Base-by-base conservation (phyloP, 495 filamentous ascomycete genomes). In the Chaetomidium leptoderma region DNA sequence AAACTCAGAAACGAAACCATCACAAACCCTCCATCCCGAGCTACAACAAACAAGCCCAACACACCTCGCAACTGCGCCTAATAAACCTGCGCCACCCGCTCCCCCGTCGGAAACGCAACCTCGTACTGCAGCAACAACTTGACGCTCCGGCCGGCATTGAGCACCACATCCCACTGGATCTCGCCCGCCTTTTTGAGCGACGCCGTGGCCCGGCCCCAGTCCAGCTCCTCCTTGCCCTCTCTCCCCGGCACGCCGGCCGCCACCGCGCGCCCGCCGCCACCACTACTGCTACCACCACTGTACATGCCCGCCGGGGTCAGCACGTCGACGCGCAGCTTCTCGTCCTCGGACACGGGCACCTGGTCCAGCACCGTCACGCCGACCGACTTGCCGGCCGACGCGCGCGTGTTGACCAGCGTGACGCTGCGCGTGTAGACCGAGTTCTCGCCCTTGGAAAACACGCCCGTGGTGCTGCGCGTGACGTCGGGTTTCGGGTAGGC, bases 261-360 rank as follows among this genome's bases (percentile, higher is more conserved):
- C 16, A 76, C 72, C 9, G 57, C 49, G 40, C 78, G 73, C 0
- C 77, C 81, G 35, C 74, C 74, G 27, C 58, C 59, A n/a, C n/a
- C n/a, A n/a, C n/a, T n/a, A n/a, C n/a, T n/a, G n/a, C n/a, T n/a
- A n/a, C n/a, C n/a, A n/a, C n/a, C n/a, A n/a, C n/a, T n/a, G n/a
- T n/a, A n/a, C 53, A 88, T 54, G 1, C 83, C 83, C 11, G 65
- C 60, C 1, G 86, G 86, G 27, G 75, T 64, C 17, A 80, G 44
- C 24, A 87, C 65, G 3, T 78, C 70, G 27, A 89, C 72, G 19
- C 71, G 67, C 13, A 89, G 69, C 46, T 75, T 74, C 65, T 88
- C 86, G 44, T 88, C 85, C 64, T 87, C 79, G 29, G 76, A 82
- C 3, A 88, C 76, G 4, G 86, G 87, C 13, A 88, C 72, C 71